These are phyloP conservation scores for Talaromyces sp. DNA, from an alignment of 2,329 filamentous ascomycete species.

Conservation along the genomic window DNA sequence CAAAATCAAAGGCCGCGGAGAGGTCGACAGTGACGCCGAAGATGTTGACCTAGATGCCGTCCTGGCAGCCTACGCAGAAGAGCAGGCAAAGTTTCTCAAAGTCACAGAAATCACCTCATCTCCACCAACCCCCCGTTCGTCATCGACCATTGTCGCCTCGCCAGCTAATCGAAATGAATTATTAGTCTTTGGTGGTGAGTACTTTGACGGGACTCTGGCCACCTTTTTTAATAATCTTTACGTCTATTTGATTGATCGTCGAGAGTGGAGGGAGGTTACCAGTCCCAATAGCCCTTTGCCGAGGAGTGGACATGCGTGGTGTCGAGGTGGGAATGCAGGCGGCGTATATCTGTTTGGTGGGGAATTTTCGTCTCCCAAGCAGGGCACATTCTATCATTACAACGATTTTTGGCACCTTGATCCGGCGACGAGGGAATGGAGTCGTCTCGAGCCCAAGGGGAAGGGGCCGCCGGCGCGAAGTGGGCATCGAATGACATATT, in stretches of 20 bases:
- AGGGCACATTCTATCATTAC: conserved; percentile 98
- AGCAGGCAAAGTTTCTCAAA: conserved; percentile 91
- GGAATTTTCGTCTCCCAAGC: conserved; percentile 85
- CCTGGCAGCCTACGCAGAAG: conserved; percentile 84
- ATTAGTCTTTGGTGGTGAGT: conserved; percentile 90
- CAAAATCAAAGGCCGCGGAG: conserved; percentile 57
- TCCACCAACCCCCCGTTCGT: conserved; percentile 74
- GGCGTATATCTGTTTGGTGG: conserved; percentile 88
- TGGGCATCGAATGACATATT: conserved; percentile 94
- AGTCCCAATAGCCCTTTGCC: conserved; percentile 89
- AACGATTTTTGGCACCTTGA: conserved; percentile 97
- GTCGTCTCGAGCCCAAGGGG: conserved; percentile 69
- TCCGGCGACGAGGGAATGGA: conserved; percentile 81
- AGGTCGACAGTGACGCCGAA: conserved; percentile 83
- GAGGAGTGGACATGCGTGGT: conserved; percentile 91
- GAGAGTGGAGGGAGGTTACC: conserved; percentile 87
- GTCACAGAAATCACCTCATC: conserved; percentile 74
- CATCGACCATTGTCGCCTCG: conserved; percentile 76
- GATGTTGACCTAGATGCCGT: conserved; percentile 92
- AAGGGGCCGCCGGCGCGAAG: conserved; percentile 79
- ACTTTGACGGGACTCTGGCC: conserved; percentile 86
- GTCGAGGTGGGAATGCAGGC: conserved; percentile 77
- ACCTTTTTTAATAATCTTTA: conserved; percentile 65
- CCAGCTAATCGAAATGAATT: conserved; percentile 84
- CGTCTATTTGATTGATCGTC: conserved; percentile 71